Conservation (phyloP, 2,329 filamentous ascomycete species). For the Rhynchosporium graminicola region DNA sequence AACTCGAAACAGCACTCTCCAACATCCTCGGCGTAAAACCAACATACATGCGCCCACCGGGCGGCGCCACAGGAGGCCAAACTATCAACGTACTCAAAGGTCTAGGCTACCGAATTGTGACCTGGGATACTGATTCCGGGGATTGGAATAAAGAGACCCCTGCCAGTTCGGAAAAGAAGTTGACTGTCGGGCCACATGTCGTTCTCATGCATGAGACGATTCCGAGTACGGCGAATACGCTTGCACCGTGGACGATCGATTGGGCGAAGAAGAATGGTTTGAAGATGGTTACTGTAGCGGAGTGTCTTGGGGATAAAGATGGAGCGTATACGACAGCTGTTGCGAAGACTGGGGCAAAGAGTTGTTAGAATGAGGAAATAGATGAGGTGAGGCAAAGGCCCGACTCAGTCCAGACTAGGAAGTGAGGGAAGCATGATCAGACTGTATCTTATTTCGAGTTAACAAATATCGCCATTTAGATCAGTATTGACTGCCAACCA, state of each 20-base stretch:
- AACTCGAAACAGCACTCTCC: constrained; percentile 53
- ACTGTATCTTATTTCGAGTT: no score
- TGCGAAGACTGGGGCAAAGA: constrained; percentile 19
- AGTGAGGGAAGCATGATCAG: no score
- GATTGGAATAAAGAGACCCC: constrained; percentile 21
- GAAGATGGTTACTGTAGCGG: constrained; percentile 24
- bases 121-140: constrained; percentile 22
- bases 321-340: constrained; percentile 21
- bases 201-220: constrained; percentile 22
- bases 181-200: constrained; percentile 17
- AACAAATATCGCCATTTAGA: no score
- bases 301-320: constrained; percentile 20
- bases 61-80: constrained; percentile 29
- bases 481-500: no score
- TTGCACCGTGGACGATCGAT: constrained; percentile 21
- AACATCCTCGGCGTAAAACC: constrained; percentile 54
- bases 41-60: constrained; percentile 51
- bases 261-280: constrained; percentile 20
- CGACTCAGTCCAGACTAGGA: no score
- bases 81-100: constrained; percentile 12
- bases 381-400: no score
- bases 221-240: constrained; percentile 12
- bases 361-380: constrained; percentile 7
- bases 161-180: constrained; percentile 5
- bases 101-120: constrained; percentile 19